phyloP scores from a whole-genome alignment of 345 rosid genomes.

The Moringa oleifera region DNA sequence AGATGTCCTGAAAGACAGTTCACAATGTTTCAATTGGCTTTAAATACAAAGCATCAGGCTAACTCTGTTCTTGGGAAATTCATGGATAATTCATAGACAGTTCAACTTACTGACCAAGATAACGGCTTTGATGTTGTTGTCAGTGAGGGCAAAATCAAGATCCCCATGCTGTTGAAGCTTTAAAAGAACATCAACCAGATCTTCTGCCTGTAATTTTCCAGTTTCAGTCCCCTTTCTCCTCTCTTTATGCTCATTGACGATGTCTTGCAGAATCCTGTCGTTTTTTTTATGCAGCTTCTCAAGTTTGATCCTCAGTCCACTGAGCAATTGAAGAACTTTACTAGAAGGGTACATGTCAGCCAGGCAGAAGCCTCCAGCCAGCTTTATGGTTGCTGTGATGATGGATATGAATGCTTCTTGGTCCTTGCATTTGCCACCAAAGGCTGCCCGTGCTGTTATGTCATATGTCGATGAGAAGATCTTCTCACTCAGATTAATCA shows the following conservation, averaged over 20 bases:
- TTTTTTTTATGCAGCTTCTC: constrained; percentile 14
- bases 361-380: constrained; percentile 18
- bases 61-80: neutral
- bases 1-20: constrained; percentile 8
- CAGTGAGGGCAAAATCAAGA: constrained; percentile 14
- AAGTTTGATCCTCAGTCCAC: constrained; percentile 15
- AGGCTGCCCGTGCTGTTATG: constrained; percentile 18
- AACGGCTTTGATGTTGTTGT: constrained; percentile 28
- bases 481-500: constrained; percentile 16
- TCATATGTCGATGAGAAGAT: constrained; percentile 8
- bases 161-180: constrained; percentile 16
- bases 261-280: constrained; percentile 23
- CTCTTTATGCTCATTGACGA: constrained; percentile 25
- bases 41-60: neutral
- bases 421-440: constrained; percentile 22
- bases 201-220: neutral
- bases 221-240: neutral
- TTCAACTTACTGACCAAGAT: constrained; percentile 21
- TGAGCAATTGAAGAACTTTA: constrained; percentile 12
- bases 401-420: constrained; percentile 17
- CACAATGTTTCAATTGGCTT: no score
- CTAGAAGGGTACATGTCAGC: constrained; percentile 30
- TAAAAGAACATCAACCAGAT: constrained; percentile 36
- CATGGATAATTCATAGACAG: no score
- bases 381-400: neutral